phyloP scores from a whole-genome alignment of 2,329 filamentous ascomycete species.

The Chaetomiaceae sp. region DNA sequence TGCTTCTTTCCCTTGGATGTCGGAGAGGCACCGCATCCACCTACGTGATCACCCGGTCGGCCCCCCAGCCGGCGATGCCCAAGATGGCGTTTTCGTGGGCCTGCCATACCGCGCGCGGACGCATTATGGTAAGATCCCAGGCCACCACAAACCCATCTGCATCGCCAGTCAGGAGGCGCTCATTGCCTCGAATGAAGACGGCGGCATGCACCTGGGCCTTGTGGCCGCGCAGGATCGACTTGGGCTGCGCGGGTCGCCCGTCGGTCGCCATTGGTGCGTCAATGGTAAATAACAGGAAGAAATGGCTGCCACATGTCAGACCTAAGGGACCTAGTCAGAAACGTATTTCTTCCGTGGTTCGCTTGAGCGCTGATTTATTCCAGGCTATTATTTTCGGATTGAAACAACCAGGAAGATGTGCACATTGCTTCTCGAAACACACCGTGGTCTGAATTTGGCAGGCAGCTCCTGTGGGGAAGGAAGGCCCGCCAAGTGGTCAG shows the following conservation, averaged over 20 bases:
- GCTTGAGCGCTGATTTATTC: too few relatives aligned
- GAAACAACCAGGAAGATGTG: too few relatives aligned
- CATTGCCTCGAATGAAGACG: constrained; percentile 66
- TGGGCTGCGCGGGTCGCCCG: constrained; percentile 39
- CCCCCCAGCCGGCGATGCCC: constrained; percentile 65
- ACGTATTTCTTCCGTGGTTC: too few relatives aligned
- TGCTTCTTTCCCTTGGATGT: neutral
- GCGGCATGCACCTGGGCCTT: constrained; percentile 72
- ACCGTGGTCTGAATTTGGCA: too few relatives aligned
- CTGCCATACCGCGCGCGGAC: constrained; percentile 78
- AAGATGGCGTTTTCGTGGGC: constrained; percentile 76
- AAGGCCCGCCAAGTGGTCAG: too few relatives aligned
- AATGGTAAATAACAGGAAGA: neutral
- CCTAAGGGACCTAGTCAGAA: too few relatives aligned
- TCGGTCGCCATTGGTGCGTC: constrained; percentile 25
- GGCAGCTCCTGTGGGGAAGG: too few relatives aligned
- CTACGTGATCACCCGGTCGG: constrained; percentile 77
- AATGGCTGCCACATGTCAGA: neutral
- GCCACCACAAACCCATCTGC: constrained; percentile 83
- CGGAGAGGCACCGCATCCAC: constrained; percentile 28
- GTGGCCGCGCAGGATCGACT: constrained; percentile 77
- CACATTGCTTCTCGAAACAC: too few relatives aligned
- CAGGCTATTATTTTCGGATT: too few relatives aligned
- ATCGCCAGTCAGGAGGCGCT: constrained; percentile 78
- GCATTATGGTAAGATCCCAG: constrained; percentile 80